These are phyloP conservation scores for Wickerhamiella kurtzmanii DNA, from an alignment of 805 yeast species.

Conservation along the genomic window DNA sequence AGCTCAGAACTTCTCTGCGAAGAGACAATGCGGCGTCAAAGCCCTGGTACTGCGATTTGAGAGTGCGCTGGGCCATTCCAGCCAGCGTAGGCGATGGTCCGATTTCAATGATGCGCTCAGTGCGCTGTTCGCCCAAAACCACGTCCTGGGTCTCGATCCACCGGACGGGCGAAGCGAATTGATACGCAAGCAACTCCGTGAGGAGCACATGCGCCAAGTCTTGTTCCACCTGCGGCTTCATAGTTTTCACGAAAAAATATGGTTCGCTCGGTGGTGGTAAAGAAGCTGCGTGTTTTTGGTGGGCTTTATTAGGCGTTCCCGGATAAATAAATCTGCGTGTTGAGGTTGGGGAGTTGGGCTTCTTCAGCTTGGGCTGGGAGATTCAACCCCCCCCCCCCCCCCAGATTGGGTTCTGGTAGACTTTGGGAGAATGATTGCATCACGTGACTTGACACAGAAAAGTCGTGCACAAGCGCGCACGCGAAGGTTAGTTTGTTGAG, in stretches of 20 bases:
- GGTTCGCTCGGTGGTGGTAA: too few species aligned
- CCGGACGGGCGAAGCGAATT: conserved; percentile 97
- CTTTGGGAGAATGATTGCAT: too few species aligned
- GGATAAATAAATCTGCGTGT: neutral
- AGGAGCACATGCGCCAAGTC: conserved; percentile 89
- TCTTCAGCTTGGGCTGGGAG: neutral
- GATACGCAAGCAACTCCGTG: conserved; percentile 94
- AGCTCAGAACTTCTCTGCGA: conserved; percentile 88
- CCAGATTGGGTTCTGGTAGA: too few species aligned
- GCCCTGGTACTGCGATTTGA: conserved; percentile 88
- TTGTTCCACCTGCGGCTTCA: conserved; percentile 94
- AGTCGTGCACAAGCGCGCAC: too few species aligned
- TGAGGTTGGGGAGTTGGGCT: neutral
- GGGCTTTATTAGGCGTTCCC: too few species aligned
- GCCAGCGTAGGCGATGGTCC: conserved; percentile 99
- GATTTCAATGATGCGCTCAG: conserved; percentile 94
- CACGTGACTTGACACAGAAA: too few species aligned
- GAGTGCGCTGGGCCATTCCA: conserved; percentile 96
- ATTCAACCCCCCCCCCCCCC: too few species aligned
- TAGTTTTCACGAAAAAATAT: conserved; percentile 24
- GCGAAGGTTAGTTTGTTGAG: too few species aligned
- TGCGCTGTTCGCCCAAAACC: conserved; percentile 79
- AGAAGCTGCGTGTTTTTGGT: too few species aligned
- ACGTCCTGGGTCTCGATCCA: conserved; percentile 99
- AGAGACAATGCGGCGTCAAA: conserved; percentile 92